phyloP scores from a whole-genome alignment of 2,329 filamentous ascomycete genomes.

The Sordariomycetes sp. region DNA sequence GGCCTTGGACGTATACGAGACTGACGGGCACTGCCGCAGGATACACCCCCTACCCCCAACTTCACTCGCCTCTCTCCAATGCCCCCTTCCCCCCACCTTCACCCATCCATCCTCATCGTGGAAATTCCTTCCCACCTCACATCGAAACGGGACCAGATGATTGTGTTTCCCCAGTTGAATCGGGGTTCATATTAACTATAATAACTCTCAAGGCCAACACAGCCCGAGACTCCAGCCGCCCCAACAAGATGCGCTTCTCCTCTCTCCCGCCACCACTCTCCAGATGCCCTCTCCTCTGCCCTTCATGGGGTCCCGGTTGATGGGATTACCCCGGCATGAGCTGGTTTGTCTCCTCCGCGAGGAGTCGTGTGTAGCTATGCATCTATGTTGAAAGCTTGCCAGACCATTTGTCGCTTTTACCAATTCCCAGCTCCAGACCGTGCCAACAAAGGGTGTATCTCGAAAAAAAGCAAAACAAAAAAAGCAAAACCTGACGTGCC shows the following conservation, averaged over 20 bases:
- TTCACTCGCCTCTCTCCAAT: too few relatives aligned
- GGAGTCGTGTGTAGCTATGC: constrained; percentile 3
- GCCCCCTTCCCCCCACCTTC: too few relatives aligned
- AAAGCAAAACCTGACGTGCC: neutral
- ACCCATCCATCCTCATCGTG: too few relatives aligned
- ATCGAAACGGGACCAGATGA: neutral
- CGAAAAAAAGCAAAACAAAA: constrained; percentile 6
- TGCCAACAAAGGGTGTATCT: constrained; percentile 6
- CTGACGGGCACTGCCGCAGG: too few relatives aligned
- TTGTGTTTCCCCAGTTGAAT: constrained; percentile 4
- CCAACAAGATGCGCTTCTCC: neutral
- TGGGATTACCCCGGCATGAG: constrained; percentile 9
- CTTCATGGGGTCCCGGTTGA: constrained; percentile 9
- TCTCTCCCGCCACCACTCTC: neutral
- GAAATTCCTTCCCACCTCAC: neutral
- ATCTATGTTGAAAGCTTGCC: constrained; percentile 11
- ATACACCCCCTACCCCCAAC: too few relatives aligned
- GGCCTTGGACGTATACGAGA: too few relatives aligned
- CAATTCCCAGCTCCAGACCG: constrained; percentile 9
- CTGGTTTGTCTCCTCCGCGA: constrained; percentile 6
- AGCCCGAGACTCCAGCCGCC: neutral
- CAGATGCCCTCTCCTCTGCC: constrained; percentile 2
- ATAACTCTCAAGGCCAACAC: neutral
- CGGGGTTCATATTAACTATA: constrained; percentile 4
- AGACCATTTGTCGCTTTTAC: constrained; percentile 8